Conservation (phyloP, 305 asterid species). For the Fraxinus paxiana region DNA sequence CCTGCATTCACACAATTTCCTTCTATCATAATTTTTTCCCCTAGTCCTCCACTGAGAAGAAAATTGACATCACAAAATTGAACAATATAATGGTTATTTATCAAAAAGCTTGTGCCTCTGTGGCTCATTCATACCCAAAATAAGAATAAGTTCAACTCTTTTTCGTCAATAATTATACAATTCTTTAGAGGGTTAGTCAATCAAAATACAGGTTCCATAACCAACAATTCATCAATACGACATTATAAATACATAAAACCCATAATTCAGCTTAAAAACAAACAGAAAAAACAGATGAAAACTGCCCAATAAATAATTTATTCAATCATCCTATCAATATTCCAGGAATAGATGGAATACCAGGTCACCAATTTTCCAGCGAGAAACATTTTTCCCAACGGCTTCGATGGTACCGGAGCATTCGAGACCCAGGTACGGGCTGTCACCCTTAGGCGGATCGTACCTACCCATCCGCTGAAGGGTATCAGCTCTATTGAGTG, state of each 20-base stretch:
- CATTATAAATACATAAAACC: background rate
- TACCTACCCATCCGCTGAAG: conserved; percentile 71
- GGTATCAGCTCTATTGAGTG: conserved; percentile 76
- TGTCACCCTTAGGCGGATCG: conserved; percentile 71
- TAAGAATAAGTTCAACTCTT: background rate
- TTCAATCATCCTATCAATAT: background rate
- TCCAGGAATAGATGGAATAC: conserved; percentile 25
- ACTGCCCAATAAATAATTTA: background rate
- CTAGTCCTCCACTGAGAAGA: background rate
- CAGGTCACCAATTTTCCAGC: conserved; percentile 90
- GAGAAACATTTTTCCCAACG: conserved; percentile 58
- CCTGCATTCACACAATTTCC: conserved; percentile 37
- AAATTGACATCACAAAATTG: background rate
- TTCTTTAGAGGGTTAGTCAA: background rate
- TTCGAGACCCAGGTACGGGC: conserved; percentile 77
- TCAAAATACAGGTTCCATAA: background rate
- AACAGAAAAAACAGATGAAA: background rate
- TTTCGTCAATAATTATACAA: background rate
- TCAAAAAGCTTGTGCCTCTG: background rate
- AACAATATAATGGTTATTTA: background rate
- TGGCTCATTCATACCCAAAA: background rate
- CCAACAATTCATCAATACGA: background rate
- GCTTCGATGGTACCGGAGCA: conserved; percentile 82
- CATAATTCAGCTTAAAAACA: background rate
- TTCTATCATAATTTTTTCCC: conserved; percentile 14